A percentile compares a stretch with the other conserved stretches of the same genome.
phyloP scores from a whole-genome alignment of 208 protist genomes.

The Trypanosoma rangeli region DNA sequence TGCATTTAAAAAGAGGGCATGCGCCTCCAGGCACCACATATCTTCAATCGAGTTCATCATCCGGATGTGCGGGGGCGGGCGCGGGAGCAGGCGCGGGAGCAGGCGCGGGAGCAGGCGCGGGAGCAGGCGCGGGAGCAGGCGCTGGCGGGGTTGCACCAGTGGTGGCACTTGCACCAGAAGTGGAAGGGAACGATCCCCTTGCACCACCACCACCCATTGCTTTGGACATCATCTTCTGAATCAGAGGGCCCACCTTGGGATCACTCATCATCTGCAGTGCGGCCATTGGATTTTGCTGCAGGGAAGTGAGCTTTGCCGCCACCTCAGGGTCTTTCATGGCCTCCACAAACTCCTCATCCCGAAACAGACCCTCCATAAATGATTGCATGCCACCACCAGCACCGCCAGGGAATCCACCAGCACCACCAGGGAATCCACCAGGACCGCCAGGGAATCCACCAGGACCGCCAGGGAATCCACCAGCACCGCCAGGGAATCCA shows the following conservation, averaged over 20 bases:
- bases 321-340: conserved; percentile 82
- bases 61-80: too few species aligned
- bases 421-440: too few species aligned
- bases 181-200: conserved; percentile 26
- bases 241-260: conserved; percentile 69
- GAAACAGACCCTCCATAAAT: conserved; percentile 34
- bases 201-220: conserved; percentile 54
- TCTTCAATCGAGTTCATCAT: conserved; percentile 13
- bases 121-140: too few species aligned
- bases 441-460: too few species aligned
- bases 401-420: conserved; percentile 50
- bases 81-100: too few species aligned
- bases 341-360: conserved; percentile 59
- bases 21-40: not conserved
- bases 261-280: conserved; percentile 68
- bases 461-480: too few species aligned
- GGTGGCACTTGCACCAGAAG: conserved; percentile 24
- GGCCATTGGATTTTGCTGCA: conserved; percentile 73
- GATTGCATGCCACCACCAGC: conserved; percentile 43
- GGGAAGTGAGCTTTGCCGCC: conserved; percentile 45
- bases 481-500: too few species aligned
- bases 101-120: too few species aligned
- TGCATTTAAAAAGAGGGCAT: not conserved
- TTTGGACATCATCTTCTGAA: conserved; percentile 77
- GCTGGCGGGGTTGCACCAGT: conserved; percentile 1